Base-by-base conservation (phyloP, 2,329 filamentous ascomycete species). In the Fusarium subtropicale region DNA sequence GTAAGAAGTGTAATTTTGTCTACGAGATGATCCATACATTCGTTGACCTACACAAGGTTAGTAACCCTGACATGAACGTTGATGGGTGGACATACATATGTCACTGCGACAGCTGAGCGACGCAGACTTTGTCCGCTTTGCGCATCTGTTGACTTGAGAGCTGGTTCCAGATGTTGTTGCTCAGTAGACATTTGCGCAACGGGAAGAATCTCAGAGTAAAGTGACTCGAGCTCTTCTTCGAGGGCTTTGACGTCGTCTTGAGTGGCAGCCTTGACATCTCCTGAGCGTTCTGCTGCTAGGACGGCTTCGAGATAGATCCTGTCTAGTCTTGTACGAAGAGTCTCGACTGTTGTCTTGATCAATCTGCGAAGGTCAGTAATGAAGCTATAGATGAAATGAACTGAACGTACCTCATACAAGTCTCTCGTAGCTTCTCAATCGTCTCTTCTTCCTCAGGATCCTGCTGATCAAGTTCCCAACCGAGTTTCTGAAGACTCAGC, bases 161-260 rank as follows among this genome's bases (percentile, higher is more conserved):
- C 87, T 0, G 90, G 90, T 62, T 88, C 85, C 7, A 91, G 81
- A 69, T 90, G 85, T 74, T 91, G 88, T 71, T 91, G 87, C 68
- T 92, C 89, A 1, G 90, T 84, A 0, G 90, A 88, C 87, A 93
- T 92, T 66, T 91, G 87, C 9, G 90, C 87, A 3, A 93, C 88
- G 0, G 90, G 87, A 1, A 90, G 80, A 41, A 93, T 89, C 74
- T 93, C 91, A 0, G 88, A 82, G 70, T 91, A 90, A 5, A 93
- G 81, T 7, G 89, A 91, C 68, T 92, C 89, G 1, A 93, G 81
- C 73, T 92, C 91, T 33, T 86, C 85, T 71, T 90, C 86, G 3
- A 91, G 75, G 5, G 84, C 82, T 16, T 79, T 80, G 12, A 85
- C 81, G 50, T 87, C 85, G 7, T 79, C 80, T 1, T 68, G 66